phyloP scores from a whole-genome alignment of 2,329 filamentous ascomycete species.

The Nothophaeocryptopus gaeumannii region DNA sequence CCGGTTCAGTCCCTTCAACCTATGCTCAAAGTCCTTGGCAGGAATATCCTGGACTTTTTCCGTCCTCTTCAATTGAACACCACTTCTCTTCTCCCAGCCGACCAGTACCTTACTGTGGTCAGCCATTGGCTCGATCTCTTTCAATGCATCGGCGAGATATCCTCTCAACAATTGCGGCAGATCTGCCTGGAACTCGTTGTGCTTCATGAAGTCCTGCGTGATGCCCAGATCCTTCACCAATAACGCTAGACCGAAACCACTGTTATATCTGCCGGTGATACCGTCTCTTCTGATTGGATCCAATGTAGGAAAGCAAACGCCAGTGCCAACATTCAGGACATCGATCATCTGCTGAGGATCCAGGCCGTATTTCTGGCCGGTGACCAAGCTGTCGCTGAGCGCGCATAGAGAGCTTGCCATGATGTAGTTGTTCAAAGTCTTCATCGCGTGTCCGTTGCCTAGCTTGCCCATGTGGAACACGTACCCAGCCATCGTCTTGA shows the following conservation, averaged over 20 bases:
- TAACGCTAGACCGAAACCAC: slow-evolving; percentile 36
- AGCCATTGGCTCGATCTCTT: slow-evolving; percentile 32
- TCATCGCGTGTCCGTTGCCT: slow-evolving; percentile 38
- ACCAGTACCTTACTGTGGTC: slow-evolving; percentile 37
- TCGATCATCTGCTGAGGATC: slow-evolving; percentile 42
- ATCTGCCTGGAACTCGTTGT: slow-evolving; percentile 33
- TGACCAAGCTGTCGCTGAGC: slow-evolving; percentile 32
- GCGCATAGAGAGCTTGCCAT: slow-evolving; percentile 36
- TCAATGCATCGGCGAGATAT: slow-evolving; percentile 35
- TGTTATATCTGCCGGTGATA: slow-evolving; percentile 31
- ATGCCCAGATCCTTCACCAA: slow-evolving; percentile 39
- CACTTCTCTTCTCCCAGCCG: slow-evolving; percentile 38
- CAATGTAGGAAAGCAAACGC: slow-evolving; percentile 39
- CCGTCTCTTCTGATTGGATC: slow-evolving; percentile 30
- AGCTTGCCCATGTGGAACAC: slow-evolving; percentile 38
- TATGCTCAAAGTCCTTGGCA: slow-evolving; percentile 28
- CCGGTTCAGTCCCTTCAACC: slow-evolving; percentile 27
- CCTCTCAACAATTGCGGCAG: slow-evolving; percentile 31
- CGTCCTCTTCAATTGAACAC: slow-evolving; percentile 33
- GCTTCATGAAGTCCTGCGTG: slow-evolving; percentile 37
- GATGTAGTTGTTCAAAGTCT: slow-evolving; percentile 40
- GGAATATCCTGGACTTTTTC: slow-evolving; percentile 26
- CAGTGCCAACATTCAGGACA: slow-evolving; percentile 43
- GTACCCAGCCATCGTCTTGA: slow-evolving; percentile 36
- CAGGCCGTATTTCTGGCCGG: slow-evolving; percentile 38